Percentiles rank a stretch among this genome's conserved stretches.
Evolutionary conservation across 192 early-diverging fungal species (phyloP).

Genomic region (Backusella psychrophila): DNA sequence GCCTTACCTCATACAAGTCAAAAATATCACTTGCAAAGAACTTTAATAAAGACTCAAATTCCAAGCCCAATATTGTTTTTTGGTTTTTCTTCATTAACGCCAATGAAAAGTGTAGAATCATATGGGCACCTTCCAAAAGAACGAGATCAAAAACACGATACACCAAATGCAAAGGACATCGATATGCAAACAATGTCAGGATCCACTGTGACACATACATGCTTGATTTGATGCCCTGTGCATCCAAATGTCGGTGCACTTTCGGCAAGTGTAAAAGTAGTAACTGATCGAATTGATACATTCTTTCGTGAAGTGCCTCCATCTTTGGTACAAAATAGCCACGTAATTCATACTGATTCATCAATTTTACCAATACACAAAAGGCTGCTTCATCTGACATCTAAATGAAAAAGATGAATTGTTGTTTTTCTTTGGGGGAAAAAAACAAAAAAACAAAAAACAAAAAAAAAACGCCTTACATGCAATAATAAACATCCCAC

Average conservation of each 20-base stretch:
- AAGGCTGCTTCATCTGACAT: slow-evolving; percentile 99
- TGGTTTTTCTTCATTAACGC: slow-evolving; percentile 86
- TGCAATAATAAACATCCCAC: slow-evolving; percentile 90
- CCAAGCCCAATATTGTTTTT: slow-evolving; percentile 70
- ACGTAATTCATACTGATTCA: slow-evolving; percentile 86
- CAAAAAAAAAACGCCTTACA: slow-evolving; percentile 46
- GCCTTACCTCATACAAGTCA: slow-evolving; percentile 76
- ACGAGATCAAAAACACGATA: slow-evolving; percentile 91
- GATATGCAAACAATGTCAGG: slow-evolving; percentile 98
- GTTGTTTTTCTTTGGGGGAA: neutral
- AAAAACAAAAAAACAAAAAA: no score
- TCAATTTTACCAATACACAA: slow-evolving; percentile 85
- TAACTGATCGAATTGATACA: slow-evolving; percentile 90
- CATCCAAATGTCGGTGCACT: slow-evolving; percentile 74
- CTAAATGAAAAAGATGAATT: slow-evolving; percentile 40
- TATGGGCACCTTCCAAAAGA: slow-evolving; percentile 88
- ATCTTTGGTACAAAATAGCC: slow-evolving; percentile 89
- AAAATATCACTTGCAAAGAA: slow-evolving; percentile 88
- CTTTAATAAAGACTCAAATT: slow-evolving; percentile 83
- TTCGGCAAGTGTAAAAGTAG: slow-evolving; percentile 78
- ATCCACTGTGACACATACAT: slow-evolving; percentile 99
- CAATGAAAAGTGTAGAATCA: slow-evolving; percentile 81
- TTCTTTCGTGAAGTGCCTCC: slow-evolving; percentile 81
- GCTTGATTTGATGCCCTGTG: slow-evolving; percentile 81
- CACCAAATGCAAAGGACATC: slow-evolving; percentile 90